Evolutionary conservation across 176 grass and related monocot genomes (phyloP), one percentile per base, ranked within the genome.

Genomic region (Triticum timopheevii): DNA sequence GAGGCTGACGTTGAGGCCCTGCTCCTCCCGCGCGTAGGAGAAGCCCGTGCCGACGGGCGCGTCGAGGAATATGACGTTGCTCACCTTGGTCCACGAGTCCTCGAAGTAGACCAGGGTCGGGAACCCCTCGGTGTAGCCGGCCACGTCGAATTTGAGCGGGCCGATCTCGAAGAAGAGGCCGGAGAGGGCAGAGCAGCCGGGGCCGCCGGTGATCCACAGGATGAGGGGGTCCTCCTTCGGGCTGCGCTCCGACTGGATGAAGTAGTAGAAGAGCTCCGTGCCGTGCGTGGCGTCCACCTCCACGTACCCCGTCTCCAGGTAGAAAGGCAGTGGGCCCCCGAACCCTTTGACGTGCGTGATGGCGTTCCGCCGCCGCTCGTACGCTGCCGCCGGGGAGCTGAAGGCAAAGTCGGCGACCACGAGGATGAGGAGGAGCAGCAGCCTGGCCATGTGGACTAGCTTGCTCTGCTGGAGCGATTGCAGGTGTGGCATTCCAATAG

Each of bases 21-120:
- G 69, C 11, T 90, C 64, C 0, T 77, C 87, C 11, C 34, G 74
- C 1, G 95, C 82, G 82, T 91, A 94, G 0, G 95, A 97, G 83
- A 94, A 97, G 1, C 95, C 95, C 11, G 95, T 91, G 2, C 88
- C 95, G 23, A 97, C 81, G 9, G 95, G 95, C 36, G 90, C 73
- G 84, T 97, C 95, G 31, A 97, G 86, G 78, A 97, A 97, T 50
- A 97, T 97, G 45, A 97, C 77, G 45, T 84, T 97, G 78, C 80
- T 82, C 35, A 89, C 95, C 92, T 93, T 62, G 30, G 94, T 92
- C 94, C 92, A 97, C 1, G 94, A 92, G 12, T 91, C 82, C 56
- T 87, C 61, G 62, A 90, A 86, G 75, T 94, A 92, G 12, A 88
- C 33, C 16, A 97, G 30, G 7, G 44, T 76, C 16, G 90, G 92